Base-by-base conservation (phyloP, 176 grass and related monocot genomes). In the Cocos nucifera region DNA sequence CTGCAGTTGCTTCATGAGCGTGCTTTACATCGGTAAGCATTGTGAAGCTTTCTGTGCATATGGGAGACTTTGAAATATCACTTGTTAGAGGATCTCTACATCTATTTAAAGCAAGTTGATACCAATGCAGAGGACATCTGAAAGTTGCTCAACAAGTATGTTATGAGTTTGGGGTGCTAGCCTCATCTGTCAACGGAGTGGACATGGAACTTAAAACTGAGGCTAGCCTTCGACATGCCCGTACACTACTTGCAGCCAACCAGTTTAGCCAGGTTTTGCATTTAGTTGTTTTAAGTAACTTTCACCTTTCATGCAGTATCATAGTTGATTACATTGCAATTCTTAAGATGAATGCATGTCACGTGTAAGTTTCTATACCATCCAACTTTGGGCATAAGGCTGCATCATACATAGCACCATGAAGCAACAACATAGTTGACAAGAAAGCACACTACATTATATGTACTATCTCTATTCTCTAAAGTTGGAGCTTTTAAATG, bases 121-220 rank as follows among this genome's bases (percentile, higher is more conserved):
- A 49, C 3, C 50, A 25, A 50, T 67, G 25, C 78, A 98, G 93
- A 67, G 93, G 87, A 63, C 84, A 92, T 61, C 59, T 98, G 26
- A 85, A 85, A 80, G 49, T 74, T 17, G 93, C 93, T 1, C 84
- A 91, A 64, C 83, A 88, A 63, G 76, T 97, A 27, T 88, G 93
- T 51, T 76, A 97, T 80, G 80, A 91, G 58, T 84, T 91, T 81
- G 78, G 75, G 26, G 84, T 85, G 51, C 57, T 97, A 59, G 80
- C 81, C 35, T 98, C 93, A 75, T 92, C 84, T 75, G 81, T 84
- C 56, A 73, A 58, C 76, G 93, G 93, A 78, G 87, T 89, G 62
- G 84, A 98, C 70, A 85, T 89, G 80, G 87, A 92, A 27, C 81
- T 98, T 15, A 98, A 97, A 77, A 83, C 81, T 49, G 84, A 98